A percentile compares a stretch with the other conserved stretches of the same genome.
These are phyloP conservation scores for Coccomyxa sp. DNA, from an alignment of 139 green algal species.

Conservation along the genomic window DNA sequence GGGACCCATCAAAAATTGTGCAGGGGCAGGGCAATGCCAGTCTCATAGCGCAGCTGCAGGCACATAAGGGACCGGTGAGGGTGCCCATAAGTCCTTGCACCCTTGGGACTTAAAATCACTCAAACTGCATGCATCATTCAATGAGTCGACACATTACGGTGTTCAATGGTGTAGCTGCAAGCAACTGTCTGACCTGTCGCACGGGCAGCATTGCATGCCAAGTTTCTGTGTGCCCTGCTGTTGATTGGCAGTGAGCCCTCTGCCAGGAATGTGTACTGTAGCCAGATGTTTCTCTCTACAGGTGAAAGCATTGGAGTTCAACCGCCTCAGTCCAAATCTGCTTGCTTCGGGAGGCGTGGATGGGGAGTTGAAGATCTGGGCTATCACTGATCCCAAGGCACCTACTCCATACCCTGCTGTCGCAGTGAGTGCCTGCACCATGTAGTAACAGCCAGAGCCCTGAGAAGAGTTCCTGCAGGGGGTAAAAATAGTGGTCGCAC, in stretches of 20 bases:
- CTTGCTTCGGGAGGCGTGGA: conserved; percentile 87
- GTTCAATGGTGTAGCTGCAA: neutral
- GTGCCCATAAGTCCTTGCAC: neutral
- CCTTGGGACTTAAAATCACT: too few relatives aligned
- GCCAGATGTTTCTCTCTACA: conserved; percentile 13
- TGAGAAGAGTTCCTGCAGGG: too few relatives aligned
- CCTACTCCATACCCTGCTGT: too few relatives aligned
- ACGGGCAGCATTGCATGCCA: conserved; percentile 13
- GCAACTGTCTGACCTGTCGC: conserved; percentile 29
- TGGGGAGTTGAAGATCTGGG: conserved; percentile 95
- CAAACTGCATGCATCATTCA: too few relatives aligned
- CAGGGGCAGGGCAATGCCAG: conserved; percentile 3
- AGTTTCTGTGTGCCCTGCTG: too few relatives aligned
- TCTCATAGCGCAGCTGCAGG: neutral
- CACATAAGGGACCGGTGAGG: neutral
- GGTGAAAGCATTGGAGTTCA: conserved; percentile 92
- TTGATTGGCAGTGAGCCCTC: too few relatives aligned
- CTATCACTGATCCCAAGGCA: conserved; percentile 73
- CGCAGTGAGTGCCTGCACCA: conserved; percentile 13
- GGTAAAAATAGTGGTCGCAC: too few relatives aligned
- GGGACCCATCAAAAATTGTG: conserved; percentile 82
- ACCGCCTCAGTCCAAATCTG: conserved; percentile 84
- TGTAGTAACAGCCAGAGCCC: neutral
- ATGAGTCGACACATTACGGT: too few relatives aligned
- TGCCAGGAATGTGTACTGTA: too few relatives aligned